Base-by-base conservation (phyloP, 257 asterid species). In the Solanum piurae region DNA sequence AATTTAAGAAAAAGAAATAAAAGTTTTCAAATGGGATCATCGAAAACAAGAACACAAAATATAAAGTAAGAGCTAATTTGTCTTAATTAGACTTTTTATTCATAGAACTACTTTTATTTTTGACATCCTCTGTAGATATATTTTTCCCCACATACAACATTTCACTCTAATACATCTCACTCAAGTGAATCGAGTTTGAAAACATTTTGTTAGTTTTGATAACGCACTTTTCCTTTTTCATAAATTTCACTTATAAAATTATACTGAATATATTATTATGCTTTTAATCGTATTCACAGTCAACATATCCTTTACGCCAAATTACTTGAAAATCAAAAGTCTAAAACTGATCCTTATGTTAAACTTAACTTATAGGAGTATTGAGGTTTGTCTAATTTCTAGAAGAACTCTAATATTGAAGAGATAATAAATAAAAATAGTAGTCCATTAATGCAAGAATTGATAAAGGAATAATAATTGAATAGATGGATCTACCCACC, bases 151-250 rank as follows among this genome's bases (percentile, higher is more conserved):
- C 64, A 55, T 0, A 55, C 64, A 55, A 55, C n/a, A 18, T 55
- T 55, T 55, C n/a, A 55, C 64, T 55, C n/a, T 1, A 52, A 52
- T 52, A 52, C 9, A 6, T 18, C n/a, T 52, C 62, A 52, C 23
- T 49, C 21, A 49, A 49, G 1, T 49, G 58, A 49, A 49, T 49
- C 21, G 1, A 49, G 21, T 55, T 55, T 0, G 25, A 20, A n/a
- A 55, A 55, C 5, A 55, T 55, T 3, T 55, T 55, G 0, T 55
- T 55, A 20, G 25, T 55, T 55, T 55, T 55, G 9, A 20, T 55
- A 7, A 55, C 5, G 5, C 0, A 1, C 11, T 7, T 3, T 7
- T 55, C 2, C 1, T 18, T 55, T 55, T 55, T 20, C 23, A 1
- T 6, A 6, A 49, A 52, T 16, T 52, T 52, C 1, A 52, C 23